Conservation (phyloP, 768 basidiomycete genomes). For the Xerocomus potaroensis region DNA sequence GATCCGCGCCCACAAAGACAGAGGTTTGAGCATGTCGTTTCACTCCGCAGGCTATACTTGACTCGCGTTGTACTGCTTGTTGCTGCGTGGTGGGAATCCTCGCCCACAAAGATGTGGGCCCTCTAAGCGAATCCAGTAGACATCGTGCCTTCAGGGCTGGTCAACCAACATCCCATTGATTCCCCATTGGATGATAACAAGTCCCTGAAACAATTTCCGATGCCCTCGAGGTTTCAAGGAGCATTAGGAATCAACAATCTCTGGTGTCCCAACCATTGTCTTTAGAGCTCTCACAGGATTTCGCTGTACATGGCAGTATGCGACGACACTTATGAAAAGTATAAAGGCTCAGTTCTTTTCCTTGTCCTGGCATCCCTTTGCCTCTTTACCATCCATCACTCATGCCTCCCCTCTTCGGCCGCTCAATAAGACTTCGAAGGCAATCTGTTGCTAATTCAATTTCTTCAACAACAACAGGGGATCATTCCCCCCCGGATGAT, state of each 20-base stretch:
- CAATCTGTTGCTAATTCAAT: neutral
- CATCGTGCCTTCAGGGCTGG: neutral
- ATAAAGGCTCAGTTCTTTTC: constrained; percentile 8
- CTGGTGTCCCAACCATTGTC: neutral
- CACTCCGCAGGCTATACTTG: too few species aligned
- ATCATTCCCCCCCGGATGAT: constrained; percentile 12
- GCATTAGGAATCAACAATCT: neutral
- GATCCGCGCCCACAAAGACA: too few species aligned
- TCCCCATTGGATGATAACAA: neutral
- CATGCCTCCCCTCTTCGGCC: constrained; percentile 3
- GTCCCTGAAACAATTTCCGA: neutral
- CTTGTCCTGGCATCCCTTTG: neutral
- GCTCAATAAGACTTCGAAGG: neutral
- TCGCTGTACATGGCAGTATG: neutral
- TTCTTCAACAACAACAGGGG: neutral
- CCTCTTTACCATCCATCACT: neutral
- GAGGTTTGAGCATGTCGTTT: too few species aligned
- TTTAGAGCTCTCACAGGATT: neutral
- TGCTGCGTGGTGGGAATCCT: too few species aligned
- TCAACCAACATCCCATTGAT: neutral
- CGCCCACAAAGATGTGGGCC: constrained; percentile 7
- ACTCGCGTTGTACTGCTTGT: too few species aligned
- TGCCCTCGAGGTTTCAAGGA: neutral
- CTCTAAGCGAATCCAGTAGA: neutral
- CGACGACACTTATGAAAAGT: neutral